Percentiles rank a stretch among this genome's conserved stretches.
Conservation (phyloP, 805 yeast species). For the Metschnikowia chrysomelidarum region DNA sequence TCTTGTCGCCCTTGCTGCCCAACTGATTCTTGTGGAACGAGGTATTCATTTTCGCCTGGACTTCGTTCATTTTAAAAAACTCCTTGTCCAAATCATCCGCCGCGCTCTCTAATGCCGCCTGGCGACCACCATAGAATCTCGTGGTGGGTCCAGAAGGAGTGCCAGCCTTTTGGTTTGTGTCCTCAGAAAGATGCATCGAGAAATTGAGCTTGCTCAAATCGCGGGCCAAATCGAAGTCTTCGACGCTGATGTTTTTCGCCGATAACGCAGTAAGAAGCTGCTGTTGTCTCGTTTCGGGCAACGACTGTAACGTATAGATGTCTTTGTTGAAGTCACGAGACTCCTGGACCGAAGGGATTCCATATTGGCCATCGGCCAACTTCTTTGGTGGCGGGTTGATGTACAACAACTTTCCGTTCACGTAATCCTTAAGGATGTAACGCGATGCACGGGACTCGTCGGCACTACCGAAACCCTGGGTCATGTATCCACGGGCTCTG, state of each 20-base stretch:
- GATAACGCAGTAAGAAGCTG: slow-evolving; percentile 68
- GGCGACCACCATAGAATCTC: slow-evolving; percentile 72
- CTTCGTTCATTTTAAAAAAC: slow-evolving; percentile 69
- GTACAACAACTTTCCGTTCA: slow-evolving; percentile 82
- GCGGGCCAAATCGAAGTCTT: slow-evolving; percentile 59
- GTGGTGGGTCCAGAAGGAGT: slow-evolving; percentile 41
- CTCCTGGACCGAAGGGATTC: slow-evolving; percentile 43
- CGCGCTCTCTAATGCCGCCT: slow-evolving; percentile 73
- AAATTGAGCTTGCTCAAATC: slow-evolving; percentile 75
- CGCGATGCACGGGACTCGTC: slow-evolving; percentile 95
- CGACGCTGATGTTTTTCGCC: slow-evolving; percentile 48
- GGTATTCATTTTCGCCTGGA: slow-evolving; percentile 58
- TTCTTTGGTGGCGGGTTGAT: slow-evolving; percentile 83
- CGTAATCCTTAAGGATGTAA: slow-evolving; percentile 89
- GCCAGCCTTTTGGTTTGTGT: slow-evolving; percentile 23
- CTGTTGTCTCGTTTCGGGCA: slow-evolving; percentile 70
- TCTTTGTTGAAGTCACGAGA: slow-evolving; percentile 64
- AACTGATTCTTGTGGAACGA: slow-evolving; percentile 67
- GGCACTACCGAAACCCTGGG: slow-evolving; percentile 95
- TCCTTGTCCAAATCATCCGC: slow-evolving; percentile 84
- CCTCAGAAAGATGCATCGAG: slow-evolving; percentile 65
- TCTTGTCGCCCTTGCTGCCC: slow-evolving; percentile 40
- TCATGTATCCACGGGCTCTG: slow-evolving; percentile 94
- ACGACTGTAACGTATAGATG: slow-evolving; percentile 59
- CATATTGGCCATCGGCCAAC: slow-evolving; percentile 57